phyloP scores from a whole-genome alignment of 306 rosid genomes.

The Begonia loranthoides region DNA sequence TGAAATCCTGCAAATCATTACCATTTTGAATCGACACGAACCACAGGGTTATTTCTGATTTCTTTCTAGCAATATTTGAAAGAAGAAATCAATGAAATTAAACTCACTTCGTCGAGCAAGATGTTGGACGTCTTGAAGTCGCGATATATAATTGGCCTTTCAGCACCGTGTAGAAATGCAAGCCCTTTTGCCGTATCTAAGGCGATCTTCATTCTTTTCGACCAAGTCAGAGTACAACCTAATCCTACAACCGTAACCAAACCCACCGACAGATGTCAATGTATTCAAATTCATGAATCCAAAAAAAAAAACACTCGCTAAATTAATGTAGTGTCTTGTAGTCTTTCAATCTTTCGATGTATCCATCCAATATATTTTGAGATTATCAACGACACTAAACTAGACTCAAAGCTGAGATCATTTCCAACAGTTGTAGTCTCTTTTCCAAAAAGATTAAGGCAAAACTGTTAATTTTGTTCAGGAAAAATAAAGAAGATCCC shows the following conservation, averaged over 20 bases:
- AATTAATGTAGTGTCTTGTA: too few relatives aligned
- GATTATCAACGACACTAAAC: too few relatives aligned
- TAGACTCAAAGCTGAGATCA: too few relatives aligned
- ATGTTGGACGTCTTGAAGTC: constrained; percentile 97
- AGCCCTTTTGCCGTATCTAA: constrained; percentile 91
- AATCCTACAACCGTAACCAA: constrained; percentile 51
- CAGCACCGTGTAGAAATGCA: constrained; percentile 96
- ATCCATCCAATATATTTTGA: too few relatives aligned
- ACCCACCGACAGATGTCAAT: not conserved
- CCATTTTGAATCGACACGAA: not conserved
- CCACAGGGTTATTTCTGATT: too few relatives aligned
- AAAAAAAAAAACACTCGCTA: too few relatives aligned
- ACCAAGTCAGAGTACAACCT: constrained; percentile 79
- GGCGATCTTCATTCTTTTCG: constrained; percentile 94
- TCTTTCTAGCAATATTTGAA: not conserved
- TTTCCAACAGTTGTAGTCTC: too few relatives aligned
- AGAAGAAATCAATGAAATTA: constrained; percentile 9
- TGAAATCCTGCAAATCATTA: constrained; percentile 42
- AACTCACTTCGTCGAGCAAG: constrained; percentile 78
- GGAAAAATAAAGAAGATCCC: too few relatives aligned
- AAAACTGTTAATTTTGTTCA: too few relatives aligned
- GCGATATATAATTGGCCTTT: constrained; percentile 85
- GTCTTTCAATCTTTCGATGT: too few relatives aligned
- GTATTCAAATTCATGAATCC: too few relatives aligned
- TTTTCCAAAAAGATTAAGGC: too few relatives aligned